phyloP scores from a whole-genome alignment of 2,329 filamentous ascomycete genomes.

The Raffaelea ambrosiae region DNA sequence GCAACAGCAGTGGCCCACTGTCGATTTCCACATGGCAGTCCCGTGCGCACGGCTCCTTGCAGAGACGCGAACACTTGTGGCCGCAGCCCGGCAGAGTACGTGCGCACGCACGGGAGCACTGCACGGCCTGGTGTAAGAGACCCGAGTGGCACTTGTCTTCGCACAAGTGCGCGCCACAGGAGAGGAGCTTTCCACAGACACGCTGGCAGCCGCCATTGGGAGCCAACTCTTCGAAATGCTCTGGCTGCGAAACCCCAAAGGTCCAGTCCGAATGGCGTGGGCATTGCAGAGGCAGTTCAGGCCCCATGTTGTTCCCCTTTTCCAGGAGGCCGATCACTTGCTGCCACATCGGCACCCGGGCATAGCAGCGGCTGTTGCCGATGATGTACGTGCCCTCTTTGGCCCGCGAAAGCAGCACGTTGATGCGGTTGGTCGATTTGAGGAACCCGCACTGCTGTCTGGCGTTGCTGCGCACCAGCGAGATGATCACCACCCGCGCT shows the following conservation, averaged over 20 bases:
- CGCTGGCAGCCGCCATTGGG: conserved; percentile 56
- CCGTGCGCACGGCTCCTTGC: conserved; percentile 32
- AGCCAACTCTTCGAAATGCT: conserved; percentile 46
- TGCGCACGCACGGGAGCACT: conserved; percentile 35
- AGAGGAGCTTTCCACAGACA: conserved; percentile 38
- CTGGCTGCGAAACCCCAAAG: conserved; percentile 41
- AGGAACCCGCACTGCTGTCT: conserved; percentile 56
- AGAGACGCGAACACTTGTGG: conserved; percentile 28
- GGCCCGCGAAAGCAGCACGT: conserved; percentile 59
- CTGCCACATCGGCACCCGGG: conserved; percentile 53
- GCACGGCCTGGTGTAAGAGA: conserved; percentile 34
- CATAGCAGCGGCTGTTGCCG: conserved; percentile 53
- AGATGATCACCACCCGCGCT: conserved; percentile 60
- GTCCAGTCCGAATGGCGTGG: conserved; percentile 47
- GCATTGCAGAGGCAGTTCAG: conserved; percentile 45
- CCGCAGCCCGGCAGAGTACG: conserved; percentile 30
- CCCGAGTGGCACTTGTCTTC: conserved; percentile 37
- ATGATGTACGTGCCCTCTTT: conserved; percentile 65
- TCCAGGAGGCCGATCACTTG: conserved; percentile 46
- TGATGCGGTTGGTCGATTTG: conserved; percentile 56
- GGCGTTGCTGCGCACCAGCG: conserved; percentile 61
- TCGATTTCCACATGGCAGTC: conserved; percentile 25
- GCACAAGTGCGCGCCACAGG: conserved; percentile 42
- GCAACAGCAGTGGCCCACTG: conserved; percentile 25
- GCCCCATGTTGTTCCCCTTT: conserved; percentile 36